A percentile compares a stretch with the other conserved stretches of the same genome.
phyloP scores from a whole-genome alignment of 768 basidiomycete genomes.

The Lentinula aciculospora region DNA sequence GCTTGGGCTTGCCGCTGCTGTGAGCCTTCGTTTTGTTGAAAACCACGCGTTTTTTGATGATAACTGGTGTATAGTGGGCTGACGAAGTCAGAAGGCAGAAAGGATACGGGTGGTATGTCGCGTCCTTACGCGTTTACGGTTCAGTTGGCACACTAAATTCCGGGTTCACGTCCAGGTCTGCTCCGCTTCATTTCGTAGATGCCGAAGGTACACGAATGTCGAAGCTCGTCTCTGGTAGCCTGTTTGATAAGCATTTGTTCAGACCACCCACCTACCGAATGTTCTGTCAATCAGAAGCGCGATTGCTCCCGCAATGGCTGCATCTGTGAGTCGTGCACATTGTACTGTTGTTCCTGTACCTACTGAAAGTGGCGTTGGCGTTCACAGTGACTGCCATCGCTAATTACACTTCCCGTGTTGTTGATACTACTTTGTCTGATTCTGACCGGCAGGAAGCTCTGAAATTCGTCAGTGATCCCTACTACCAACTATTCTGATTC shows the following conservation, averaged over 20 bases:
- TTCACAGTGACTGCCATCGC: slow-evolving; percentile 30
- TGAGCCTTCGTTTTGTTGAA: not conserved
- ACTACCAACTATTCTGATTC: too few species aligned
- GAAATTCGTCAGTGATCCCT: slow-evolving; percentile 18
- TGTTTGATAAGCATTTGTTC: not conserved
- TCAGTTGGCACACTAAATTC: too few species aligned
- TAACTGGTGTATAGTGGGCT: not conserved
- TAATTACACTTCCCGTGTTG: slow-evolving; percentile 27
- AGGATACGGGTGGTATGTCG: not conserved
- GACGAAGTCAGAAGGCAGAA: not conserved
- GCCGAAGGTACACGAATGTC: not conserved
- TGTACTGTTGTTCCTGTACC: not conserved
- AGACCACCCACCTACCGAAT: slow-evolving; percentile 17
- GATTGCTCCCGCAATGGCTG: slow-evolving; percentile 19
- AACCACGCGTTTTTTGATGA: not conserved
- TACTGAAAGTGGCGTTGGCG: not conserved
- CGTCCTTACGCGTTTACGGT: not conserved
- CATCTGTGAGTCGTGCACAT: not conserved
- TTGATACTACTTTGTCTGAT: slow-evolving; percentile 18
- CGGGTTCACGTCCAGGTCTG: not conserved
- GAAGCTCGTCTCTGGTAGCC: not conserved
- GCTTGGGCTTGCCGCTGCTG: not conserved
- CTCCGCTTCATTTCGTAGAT: not conserved
- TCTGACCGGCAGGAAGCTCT: slow-evolving; percentile 24
- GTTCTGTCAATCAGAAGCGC: slow-evolving; percentile 24